Evolutionary conservation across 2,329 filamentous ascomycete genomes (phyloP), one percentile per base, ranked within the genome.

Genomic region (Fusarium coicis): DNA sequence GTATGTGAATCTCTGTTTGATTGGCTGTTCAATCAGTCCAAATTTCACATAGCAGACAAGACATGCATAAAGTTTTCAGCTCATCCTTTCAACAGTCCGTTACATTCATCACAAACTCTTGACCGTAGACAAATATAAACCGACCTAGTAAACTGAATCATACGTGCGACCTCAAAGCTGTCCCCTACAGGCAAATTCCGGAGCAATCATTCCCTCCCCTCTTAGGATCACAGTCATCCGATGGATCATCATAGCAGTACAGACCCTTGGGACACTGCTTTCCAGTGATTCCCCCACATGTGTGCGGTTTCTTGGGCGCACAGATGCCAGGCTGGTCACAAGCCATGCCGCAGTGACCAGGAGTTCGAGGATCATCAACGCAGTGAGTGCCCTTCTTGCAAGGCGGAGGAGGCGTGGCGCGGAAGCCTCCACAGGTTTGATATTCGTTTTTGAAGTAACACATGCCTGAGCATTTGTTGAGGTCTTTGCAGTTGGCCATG

Each of bases 261-360:
- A 74, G 37, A 0, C 78, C 75, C 46, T 67, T 68, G 1, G 80
- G 79, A 46, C 81, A 83, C n/a, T 21, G 2, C 2, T 52, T 32
- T 1, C 77, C 81, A 2, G 21, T 14, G 15, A 83, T 66, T 1
- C 81, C 81, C 5, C 71, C 72, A 28, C 81, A 82, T 1, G 36
- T 43, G 2, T 50, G 58, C 4, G 59, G 60, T 10, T 69, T 69
- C 30, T 65, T 70, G 32, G 78, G 77, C 3, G 81, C 70, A 49
- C 79, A 83, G 30, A 83, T 82, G 4, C 81, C 81, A 1, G 79
- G 78, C 11, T 26, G 57, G 46, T 83, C 81, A 59, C 81, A 83
- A 7, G 81, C 79, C 76, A 81, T 71, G 12, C 81, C 81, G 46
- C 81, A 83, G 10, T 56, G 42, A 8, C 23, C 47, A 2, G 72